phyloP scores from a whole-genome alignment of 345 rosid species.

The Hibiscus syriacus region DNA sequence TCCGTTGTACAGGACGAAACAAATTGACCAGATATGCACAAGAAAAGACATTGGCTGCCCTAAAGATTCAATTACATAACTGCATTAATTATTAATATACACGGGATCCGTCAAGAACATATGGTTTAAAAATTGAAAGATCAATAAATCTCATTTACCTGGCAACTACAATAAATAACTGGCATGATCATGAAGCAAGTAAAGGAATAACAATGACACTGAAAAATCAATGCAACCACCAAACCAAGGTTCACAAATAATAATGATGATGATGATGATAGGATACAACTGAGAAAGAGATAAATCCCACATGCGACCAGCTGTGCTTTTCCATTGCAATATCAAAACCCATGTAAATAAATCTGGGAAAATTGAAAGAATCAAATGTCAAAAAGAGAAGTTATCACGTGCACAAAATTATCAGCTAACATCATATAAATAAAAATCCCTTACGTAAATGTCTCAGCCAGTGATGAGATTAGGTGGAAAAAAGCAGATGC shows the following conservation, averaged over 20 bases:
- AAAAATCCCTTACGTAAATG: slow-evolving; percentile 49
- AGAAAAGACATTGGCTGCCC: slow-evolving; percentile 92
- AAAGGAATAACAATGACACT: slow-evolving; percentile 36
- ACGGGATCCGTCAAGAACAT: neutral
- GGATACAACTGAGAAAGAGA: slow-evolving; percentile 97
- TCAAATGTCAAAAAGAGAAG: slow-evolving; percentile 7
- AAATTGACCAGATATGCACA: slow-evolving; percentile 90
- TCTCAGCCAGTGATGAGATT: slow-evolving; percentile 97
- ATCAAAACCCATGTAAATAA: slow-evolving; percentile 98
- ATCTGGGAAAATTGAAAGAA: slow-evolving; percentile 43
- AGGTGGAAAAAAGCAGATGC: slow-evolving; percentile 89
- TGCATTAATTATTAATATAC: slow-evolving; percentile 22
- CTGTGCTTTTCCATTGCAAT: slow-evolving; percentile 98
- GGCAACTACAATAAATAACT: slow-evolving; percentile 84
- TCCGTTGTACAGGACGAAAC: slow-evolving; percentile 64
- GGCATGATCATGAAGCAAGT: slow-evolving; percentile 25
- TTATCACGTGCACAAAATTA: neutral
- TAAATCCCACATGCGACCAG: slow-evolving; percentile 96
- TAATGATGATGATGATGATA: slow-evolving; percentile 12
- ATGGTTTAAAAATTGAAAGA: neutral
- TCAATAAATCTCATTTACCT: slow-evolving; percentile 38
- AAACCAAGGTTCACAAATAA: neutral
- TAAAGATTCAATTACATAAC: slow-evolving; percentile 27
- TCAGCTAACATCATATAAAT: neutral
- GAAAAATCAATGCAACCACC: slow-evolving; percentile 3